A percentile compares a stretch with the other conserved stretches of the same genome.
phyloP scores from a whole-genome alignment of 306 rosid species.

The Albizia julibrissin region DNA sequence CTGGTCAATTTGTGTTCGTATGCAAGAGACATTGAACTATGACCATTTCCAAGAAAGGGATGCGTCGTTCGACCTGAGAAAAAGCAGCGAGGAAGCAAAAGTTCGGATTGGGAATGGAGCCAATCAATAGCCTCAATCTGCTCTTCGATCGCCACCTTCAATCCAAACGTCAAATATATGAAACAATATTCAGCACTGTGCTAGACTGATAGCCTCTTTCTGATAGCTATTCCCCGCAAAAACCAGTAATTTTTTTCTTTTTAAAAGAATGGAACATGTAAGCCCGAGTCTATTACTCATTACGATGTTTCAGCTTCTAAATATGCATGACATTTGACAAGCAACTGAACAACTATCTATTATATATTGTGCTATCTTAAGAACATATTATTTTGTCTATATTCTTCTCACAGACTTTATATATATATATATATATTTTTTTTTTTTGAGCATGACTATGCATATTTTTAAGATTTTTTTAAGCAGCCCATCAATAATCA shows the following conservation, averaged over 20 bases:
- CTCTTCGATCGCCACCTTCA: constrained; percentile 81
- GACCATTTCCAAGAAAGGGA: constrained; percentile 31
- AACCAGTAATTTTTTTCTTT: not conserved
- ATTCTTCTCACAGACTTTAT: not conserved
- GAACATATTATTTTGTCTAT: not conserved
- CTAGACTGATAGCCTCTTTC: not conserved
- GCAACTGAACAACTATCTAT: not conserved
- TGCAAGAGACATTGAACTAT: not conserved
- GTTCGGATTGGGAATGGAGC: constrained; percentile 68
- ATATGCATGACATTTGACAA: not conserved
- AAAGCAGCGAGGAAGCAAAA: constrained; percentile 73
- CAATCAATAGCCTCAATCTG: constrained; percentile 82
- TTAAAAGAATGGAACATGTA: not conserved
- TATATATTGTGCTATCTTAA: not conserved
- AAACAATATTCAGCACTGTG: not conserved
- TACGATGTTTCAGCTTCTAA: not conserved
- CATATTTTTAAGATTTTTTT: not conserved
- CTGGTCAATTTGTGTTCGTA: constrained; percentile 45
- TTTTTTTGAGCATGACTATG: not conserved
- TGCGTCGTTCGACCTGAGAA: constrained; percentile 56
- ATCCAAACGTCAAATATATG: not conserved
- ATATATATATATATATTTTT: too few species aligned
- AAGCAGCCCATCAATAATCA: not conserved
- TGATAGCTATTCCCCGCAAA: too few species aligned
- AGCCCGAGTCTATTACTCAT: not conserved